Evolutionary conservation across 768 basidiomycete species (phyloP).

Genomic region (Glaciozyma antarctica): DNA sequence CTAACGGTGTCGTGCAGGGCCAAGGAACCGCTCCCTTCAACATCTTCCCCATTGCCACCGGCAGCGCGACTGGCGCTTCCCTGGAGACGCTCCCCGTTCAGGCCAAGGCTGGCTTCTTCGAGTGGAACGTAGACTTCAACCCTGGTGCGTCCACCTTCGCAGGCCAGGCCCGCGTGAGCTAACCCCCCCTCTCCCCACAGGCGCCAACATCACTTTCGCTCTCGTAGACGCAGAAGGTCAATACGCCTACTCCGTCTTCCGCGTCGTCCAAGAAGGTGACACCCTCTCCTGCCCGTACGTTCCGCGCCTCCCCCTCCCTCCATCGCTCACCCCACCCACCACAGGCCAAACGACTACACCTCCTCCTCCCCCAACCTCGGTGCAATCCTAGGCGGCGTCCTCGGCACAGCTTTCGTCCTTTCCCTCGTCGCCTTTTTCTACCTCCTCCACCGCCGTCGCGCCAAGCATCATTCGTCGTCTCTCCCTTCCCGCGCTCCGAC

Average conservation of each 20-base stretch:
- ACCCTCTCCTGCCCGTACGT: background rate
- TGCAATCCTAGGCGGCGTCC: conserved; percentile 5
- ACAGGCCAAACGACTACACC: background rate
- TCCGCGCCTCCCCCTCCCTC: background rate
- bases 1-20: background rate
- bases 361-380: background rate
- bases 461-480: background rate
- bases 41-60: background rate
- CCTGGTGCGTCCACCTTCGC: background rate
- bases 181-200: background rate
- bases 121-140: conserved; percentile 2
- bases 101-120: background rate
- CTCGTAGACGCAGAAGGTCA: background rate
- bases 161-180: no score
- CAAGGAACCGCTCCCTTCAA: background rate
- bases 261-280: background rate
- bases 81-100: background rate
- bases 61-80: background rate
- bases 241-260: background rate
- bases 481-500: background rate
- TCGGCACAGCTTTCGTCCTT: background rate
- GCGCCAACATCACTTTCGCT: background rate
- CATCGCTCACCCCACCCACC: background rate
- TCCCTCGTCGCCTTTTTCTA: background rate
- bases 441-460: background rate